Percentiles rank a stretch among this genome's conserved stretches.
These are phyloP conservation scores for Nitzschia sp. DNA, from an alignment of 108 stramenopile species.

Conservation along the genomic window DNA sequence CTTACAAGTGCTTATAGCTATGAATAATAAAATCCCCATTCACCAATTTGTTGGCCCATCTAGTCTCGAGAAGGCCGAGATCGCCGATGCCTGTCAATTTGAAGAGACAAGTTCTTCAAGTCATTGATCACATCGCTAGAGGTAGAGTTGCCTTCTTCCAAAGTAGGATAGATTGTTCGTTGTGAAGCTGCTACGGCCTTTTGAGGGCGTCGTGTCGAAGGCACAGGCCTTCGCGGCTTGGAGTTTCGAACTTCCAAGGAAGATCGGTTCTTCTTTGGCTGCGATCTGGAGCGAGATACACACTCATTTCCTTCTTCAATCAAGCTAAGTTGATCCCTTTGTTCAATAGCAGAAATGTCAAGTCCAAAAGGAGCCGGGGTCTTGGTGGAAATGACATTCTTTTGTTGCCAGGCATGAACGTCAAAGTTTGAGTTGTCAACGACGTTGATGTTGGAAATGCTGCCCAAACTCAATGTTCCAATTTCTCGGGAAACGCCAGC, in stretches of 20 bases:
- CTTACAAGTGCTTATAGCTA: too few relatives aligned
- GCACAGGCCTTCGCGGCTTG: neutral
- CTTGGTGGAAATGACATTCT: conserved; percentile 5
- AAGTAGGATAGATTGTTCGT: neutral
- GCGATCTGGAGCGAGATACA: conserved; percentile 8
- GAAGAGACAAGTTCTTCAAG: conserved; percentile 35
- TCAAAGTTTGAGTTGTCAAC: conserved; percentile 15
- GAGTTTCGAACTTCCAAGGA: conserved; percentile 1
- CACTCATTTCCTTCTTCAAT: conserved; percentile 30
- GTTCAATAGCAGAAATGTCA: conserved; percentile 38
- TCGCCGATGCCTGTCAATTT: conserved; percentile 26
- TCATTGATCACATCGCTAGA: conserved; percentile 35
- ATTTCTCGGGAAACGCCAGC: conserved; percentile 6
- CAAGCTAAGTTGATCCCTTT: conserved; percentile 23
- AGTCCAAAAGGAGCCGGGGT: conserved; percentile 32
- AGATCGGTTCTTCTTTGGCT: neutral
- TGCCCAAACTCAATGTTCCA: conserved; percentile 14
- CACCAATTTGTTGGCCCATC: too few relatives aligned
- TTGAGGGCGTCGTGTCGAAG: neutral
- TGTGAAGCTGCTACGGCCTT: neutral
- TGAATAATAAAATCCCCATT: too few relatives aligned
- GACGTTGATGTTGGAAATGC: conserved; percentile 25
- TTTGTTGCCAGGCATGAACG: conserved; percentile 19
- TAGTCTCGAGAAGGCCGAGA: neutral
- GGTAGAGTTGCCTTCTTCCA: neutral